phyloP scores from a whole-genome alignment of 495 filamentous ascomycete species.

The Xanthoparmelia taractica region DNA sequence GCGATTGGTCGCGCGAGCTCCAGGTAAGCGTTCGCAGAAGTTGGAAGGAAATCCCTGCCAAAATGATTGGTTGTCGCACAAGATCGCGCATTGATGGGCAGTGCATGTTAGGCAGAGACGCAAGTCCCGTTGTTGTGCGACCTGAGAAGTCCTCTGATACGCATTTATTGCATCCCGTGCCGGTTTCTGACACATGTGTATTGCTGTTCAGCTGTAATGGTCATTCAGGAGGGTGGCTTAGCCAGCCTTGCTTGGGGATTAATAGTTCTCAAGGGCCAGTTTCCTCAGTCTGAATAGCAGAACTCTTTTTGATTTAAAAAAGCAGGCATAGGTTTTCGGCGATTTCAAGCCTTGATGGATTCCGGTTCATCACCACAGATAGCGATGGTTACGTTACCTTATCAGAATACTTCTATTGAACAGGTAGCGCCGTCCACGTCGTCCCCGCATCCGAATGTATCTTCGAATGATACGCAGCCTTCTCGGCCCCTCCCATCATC shows the following conservation, averaged over 20 bases:
- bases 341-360: background rate
- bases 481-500: background rate
- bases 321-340: background rate
- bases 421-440: background rate
- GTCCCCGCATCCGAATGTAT: background rate
- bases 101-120: background rate
- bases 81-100: background rate
- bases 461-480: background rate
- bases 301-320: background rate
- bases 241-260: background rate
- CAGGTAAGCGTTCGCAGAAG: background rate
- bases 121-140: background rate
- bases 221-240: background rate
- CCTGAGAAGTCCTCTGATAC: background rate
- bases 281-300: background rate
- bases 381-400: background rate
- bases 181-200: background rate
- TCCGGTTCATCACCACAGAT: background rate
- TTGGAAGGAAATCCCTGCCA: background rate
- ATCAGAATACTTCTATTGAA: background rate
- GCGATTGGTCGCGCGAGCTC: background rate
- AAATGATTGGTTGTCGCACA: background rate
- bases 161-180: background rate
- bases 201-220: slow-evolving; percentile 1
- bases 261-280: background rate